Evolutionary conservation across 768 basidiomycete species (phyloP).

Genomic region (Kwoniella sp.): DNA sequence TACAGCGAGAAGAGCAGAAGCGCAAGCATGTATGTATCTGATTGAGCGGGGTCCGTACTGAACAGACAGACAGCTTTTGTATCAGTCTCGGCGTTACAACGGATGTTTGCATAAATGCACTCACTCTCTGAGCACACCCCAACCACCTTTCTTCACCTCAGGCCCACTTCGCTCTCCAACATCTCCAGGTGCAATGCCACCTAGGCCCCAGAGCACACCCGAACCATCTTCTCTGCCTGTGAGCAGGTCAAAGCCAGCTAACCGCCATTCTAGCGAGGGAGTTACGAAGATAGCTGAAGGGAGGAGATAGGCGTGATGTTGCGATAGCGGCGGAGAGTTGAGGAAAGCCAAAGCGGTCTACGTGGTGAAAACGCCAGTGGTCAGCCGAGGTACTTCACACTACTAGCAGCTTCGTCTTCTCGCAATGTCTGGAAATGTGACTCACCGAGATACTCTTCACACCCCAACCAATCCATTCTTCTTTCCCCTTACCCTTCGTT

Average conservation of each 20-base stretch:
- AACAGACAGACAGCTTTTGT: no score
- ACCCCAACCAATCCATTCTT: constrained; percentile 94
- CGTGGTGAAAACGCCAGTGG: not conserved
- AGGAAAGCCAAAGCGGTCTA: constrained; percentile 88
- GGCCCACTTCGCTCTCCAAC: constrained; percentile 67
- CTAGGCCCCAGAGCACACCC: constrained; percentile 65
- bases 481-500: constrained; percentile 62
- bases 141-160: constrained; percentile 85
- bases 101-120: constrained; percentile 25
- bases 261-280: constrained; percentile 91
- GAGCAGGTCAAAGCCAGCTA: constrained; percentile 90
- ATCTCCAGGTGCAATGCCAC: constrained; percentile 63
- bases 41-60: constrained; percentile 64
- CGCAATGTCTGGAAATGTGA: constrained; percentile 26
- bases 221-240: constrained; percentile 78
- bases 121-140: constrained; percentile 80
- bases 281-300: constrained; percentile 77
- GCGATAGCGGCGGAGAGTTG: constrained; percentile 84
- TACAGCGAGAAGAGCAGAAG: constrained; percentile 82
- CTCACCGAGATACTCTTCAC: constrained; percentile 82
- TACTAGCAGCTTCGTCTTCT: not conserved
- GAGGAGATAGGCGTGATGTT: constrained; percentile 64
- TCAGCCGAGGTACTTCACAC: not conserved
- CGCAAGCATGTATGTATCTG: constrained; percentile 86
- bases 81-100: not conserved